A percentile compares a stretch with the other conserved stretches of the same genome.
Conservation (phyloP, 441 rosid genomes). For the Sinapis alba region DNA sequence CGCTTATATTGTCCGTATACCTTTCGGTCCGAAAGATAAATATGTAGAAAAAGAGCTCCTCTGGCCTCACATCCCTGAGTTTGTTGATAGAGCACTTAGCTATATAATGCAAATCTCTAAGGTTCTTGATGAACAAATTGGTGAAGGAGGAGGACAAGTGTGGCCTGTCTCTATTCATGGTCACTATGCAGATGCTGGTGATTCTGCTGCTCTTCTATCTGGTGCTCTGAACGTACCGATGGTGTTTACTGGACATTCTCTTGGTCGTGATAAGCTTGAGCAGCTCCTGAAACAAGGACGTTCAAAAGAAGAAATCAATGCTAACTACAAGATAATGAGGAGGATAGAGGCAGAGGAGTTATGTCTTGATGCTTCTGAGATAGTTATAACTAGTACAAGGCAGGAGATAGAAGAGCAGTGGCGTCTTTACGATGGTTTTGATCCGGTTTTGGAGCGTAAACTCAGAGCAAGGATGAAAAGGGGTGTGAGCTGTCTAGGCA, state of each 20-base stretch:
- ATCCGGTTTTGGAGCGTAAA: slow-evolving; percentile 75
- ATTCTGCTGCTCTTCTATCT: slow-evolving; percentile 88
- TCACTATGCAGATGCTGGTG: slow-evolving; percentile 99
- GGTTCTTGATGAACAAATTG: slow-evolving; percentile 81
- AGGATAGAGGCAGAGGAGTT: slow-evolving; percentile 94
- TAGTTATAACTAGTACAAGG: slow-evolving; percentile 85
- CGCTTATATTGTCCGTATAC: slow-evolving; percentile 88
- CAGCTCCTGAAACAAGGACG: slow-evolving; percentile 90
- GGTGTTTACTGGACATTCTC: slow-evolving; percentile 98
- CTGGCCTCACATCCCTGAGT: slow-evolving; percentile 95
- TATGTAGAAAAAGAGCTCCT: slow-evolving; percentile 83
- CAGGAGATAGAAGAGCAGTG: slow-evolving; percentile 97
- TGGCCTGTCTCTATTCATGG: slow-evolving; percentile 99
- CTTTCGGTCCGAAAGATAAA: slow-evolving; percentile 92
- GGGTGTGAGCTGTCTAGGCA: slow-evolving; percentile 86
- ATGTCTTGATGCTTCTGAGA: slow-evolving; percentile 86
- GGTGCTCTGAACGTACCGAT: slow-evolving; percentile 96
- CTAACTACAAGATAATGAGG: slow-evolving; percentile 84
- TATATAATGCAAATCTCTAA: slow-evolving; percentile 86
- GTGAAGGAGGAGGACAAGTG: slow-evolving; percentile 65
- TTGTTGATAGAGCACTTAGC: slow-evolving; percentile 90
- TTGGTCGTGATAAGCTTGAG: slow-evolving; percentile 93
- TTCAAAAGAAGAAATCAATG: slow-evolving; percentile 78
- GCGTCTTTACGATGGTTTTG: slow-evolving; percentile 95
- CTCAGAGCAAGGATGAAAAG: slow-evolving; percentile 89